These are phyloP conservation scores for Polygonum maritimum DNA, from an alignment of 148 eudicot genomes.

Conservation along the genomic window DNA sequence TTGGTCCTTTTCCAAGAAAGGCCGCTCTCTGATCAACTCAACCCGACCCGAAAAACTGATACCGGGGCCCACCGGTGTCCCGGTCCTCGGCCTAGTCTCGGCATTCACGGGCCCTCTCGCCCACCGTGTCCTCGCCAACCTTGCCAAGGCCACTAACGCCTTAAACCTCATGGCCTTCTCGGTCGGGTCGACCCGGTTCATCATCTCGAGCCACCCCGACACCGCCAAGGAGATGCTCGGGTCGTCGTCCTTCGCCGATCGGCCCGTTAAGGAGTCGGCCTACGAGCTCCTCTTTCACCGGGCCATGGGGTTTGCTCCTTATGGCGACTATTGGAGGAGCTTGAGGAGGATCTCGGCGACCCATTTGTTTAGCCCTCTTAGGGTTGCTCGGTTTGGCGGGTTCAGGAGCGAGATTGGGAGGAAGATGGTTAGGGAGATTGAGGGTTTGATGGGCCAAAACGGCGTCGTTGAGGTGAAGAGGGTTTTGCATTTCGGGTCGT, in stretches of 20 bases:
- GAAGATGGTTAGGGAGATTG: slow-evolving; percentile 11
- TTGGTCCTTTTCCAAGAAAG: slow-evolving; percentile 43
- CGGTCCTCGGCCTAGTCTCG: neutral
- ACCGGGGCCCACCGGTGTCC: neutral
- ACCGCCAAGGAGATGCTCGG: slow-evolving; percentile 9
- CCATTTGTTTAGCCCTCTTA: no score
- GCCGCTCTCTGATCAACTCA: no score
- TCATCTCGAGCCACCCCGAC: slow-evolving; percentile 4
- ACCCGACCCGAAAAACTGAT: neutral
- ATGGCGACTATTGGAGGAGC: slow-evolving; percentile 9
- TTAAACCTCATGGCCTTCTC: slow-evolving; percentile 3
- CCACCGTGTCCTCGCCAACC: neutral
- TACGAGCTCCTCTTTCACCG: neutral
- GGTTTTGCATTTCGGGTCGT: no score
- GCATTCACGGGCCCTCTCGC: slow-evolving; percentile 4
- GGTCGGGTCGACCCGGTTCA: slow-evolving; percentile 5
- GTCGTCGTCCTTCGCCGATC: slow-evolving; percentile 1
- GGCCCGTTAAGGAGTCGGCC: neutral
- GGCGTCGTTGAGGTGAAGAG: neutral
- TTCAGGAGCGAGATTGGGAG: neutral
- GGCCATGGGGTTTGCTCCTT: slow-evolving; percentile 13
- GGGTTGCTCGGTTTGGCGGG: neutral
- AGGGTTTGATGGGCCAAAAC: slow-evolving; percentile 17
- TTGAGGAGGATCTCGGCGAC: slow-evolving; percentile 3
- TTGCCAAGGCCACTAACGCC: neutral